Evolutionary conservation across 208 protist species (phyloP).

Genomic region (Wallacemonas collosoma): DNA sequence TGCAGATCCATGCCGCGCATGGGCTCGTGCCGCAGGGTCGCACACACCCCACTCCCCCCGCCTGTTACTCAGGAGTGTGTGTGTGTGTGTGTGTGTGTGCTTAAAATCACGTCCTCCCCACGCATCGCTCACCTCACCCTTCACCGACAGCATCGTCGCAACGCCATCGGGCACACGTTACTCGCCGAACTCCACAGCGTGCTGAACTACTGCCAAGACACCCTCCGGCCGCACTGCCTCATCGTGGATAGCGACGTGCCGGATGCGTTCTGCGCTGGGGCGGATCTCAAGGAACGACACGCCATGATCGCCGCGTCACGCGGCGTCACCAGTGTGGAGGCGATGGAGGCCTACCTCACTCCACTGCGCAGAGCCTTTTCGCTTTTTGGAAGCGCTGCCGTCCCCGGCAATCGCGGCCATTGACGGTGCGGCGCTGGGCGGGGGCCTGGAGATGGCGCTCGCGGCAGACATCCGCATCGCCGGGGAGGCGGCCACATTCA

Average conservation of each 20-base stretch:
- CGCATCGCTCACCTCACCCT: conserved; percentile 51
- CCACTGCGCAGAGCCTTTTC: conserved; percentile 68
- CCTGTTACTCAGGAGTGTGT: conserved; percentile 33
- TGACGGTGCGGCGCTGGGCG: conserved; percentile 90
- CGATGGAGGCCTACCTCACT: conserved; percentile 67
- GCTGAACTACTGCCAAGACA: conserved; percentile 41
- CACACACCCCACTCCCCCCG: neutral
- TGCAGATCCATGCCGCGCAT: conserved; percentile 10
- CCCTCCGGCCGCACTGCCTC: conserved; percentile 44
- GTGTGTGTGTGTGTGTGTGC: conserved; percentile 40
- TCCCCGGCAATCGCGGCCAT: conserved; percentile 82
- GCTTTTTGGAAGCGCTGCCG: conserved; percentile 70
- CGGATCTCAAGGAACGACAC: conserved; percentile 80
- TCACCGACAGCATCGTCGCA: conserved; percentile 55
- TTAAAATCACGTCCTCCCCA: conserved; percentile 28
- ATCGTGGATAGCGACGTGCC: conserved; percentile 65
- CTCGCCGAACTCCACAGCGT: conserved; percentile 43
- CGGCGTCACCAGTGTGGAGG: conserved; percentile 49
- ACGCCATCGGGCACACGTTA: conserved; percentile 55
- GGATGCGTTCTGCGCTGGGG: conserved; percentile 78
- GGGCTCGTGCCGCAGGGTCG: conserved; percentile 17
- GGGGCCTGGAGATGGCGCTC: conserved; percentile 89
- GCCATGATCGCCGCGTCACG: conserved; percentile 70
- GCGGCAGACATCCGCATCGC: conserved; percentile 83
- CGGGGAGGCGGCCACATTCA: conserved; percentile 48